A percentile compares a stretch with the other conserved stretches of the same genome.
phyloP scores from a whole-genome alignment of 495 filamentous ascomycete species.

The Glarea lozoyensis region DNA sequence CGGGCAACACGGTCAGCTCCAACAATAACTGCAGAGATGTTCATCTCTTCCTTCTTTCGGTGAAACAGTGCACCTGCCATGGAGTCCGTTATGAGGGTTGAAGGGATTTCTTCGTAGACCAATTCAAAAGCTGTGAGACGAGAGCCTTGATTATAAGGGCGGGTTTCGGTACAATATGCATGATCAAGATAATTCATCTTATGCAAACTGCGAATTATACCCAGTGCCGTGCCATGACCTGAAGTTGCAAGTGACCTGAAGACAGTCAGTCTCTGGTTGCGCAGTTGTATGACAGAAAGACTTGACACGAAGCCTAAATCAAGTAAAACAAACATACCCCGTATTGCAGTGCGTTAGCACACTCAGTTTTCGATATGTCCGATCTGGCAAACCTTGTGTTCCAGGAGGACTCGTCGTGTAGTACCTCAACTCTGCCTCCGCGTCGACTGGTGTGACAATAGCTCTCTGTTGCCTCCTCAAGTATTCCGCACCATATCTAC shows the following conservation, averaged over 20 bases:
- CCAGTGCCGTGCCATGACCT: slow-evolving; percentile 90
- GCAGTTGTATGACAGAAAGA: slow-evolving; percentile 26
- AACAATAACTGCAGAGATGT: slow-evolving; percentile 80
- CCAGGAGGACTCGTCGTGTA: slow-evolving; percentile 23
- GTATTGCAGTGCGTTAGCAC: slow-evolving; percentile 97
- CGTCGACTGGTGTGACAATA: slow-evolving; percentile 9
- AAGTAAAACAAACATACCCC: slow-evolving; percentile 45
- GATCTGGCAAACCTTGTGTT: slow-evolving; percentile 20
- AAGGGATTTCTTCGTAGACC: slow-evolving; percentile 85
- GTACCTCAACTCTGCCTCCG: slow-evolving; percentile 30
- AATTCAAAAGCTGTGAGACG: slow-evolving; percentile 93
- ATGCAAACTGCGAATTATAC: slow-evolving; percentile 83
- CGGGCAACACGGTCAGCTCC: slow-evolving; percentile 92
- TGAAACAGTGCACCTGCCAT: slow-evolving; percentile 82
- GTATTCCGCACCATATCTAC: slow-evolving; percentile 76
- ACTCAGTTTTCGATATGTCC: slow-evolving; percentile 41
- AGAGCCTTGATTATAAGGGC: slow-evolving; percentile 96
- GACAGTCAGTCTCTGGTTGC: too few relatives aligned
- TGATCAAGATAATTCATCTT: slow-evolving; percentile 53
- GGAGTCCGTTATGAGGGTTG: slow-evolving; percentile 89
- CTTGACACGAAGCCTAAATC: background rate
- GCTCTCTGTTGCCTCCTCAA: slow-evolving; percentile 41
- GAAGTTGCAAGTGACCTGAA: slow-evolving; percentile 91
- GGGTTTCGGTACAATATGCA: slow-evolving; percentile 92
- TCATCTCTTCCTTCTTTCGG: slow-evolving; percentile 41